Percentiles rank a stretch among this genome's conserved stretches.
phyloP scores from a whole-genome alignment of 495 filamentous ascomycete genomes.

The Podospora pseudocomata region DNA sequence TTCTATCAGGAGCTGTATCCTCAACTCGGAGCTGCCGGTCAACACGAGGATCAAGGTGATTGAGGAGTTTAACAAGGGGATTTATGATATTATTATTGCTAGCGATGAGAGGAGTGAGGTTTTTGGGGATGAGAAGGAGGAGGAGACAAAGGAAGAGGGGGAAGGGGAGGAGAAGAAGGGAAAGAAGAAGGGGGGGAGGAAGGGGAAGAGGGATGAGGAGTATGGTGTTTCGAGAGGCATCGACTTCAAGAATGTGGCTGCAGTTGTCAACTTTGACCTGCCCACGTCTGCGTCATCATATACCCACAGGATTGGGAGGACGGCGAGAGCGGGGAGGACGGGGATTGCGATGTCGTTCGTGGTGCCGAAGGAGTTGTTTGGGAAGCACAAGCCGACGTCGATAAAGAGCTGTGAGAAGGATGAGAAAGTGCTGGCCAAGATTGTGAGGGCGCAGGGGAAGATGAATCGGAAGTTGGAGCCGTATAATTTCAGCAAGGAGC shows the following conservation, averaged over 20 bases:
- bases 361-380: slow-evolving; percentile 71
- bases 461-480: slow-evolving; percentile 74
- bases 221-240: slow-evolving; percentile 91
- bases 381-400: slow-evolving; percentile 85
- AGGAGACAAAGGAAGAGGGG: slow-evolving; percentile 27
- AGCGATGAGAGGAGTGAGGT: slow-evolving; percentile 84
- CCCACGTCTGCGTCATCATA: slow-evolving; percentile 87
- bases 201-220: slow-evolving; percentile 60
- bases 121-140: slow-evolving; percentile 55
- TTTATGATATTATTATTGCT: slow-evolving; percentile 94
- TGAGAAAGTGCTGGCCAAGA: slow-evolving; percentile 73
- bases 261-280: slow-evolving; percentile 95
- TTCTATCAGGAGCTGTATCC: slow-evolving; percentile 84
- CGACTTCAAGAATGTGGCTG: slow-evolving; percentile 93
- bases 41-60: slow-evolving; percentile 92
- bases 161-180: slow-evolving; percentile 19
- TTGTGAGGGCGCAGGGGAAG: slow-evolving; percentile 66
- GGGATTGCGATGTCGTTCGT: slow-evolving; percentile 96
- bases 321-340: slow-evolving; percentile 80
- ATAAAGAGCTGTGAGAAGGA: slow-evolving; percentile 70
- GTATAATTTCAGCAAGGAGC: slow-evolving; percentile 91
- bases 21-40: slow-evolving; percentile 93
- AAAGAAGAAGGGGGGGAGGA: slow-evolving; percentile 35
- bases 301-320: slow-evolving; percentile 89
- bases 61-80: slow-evolving; percentile 84